Evolutionary conservation across 345 rosid species (phyloP), one percentile per base, ranked within the genome.

Genomic region (Gossypium turneri): DNA sequence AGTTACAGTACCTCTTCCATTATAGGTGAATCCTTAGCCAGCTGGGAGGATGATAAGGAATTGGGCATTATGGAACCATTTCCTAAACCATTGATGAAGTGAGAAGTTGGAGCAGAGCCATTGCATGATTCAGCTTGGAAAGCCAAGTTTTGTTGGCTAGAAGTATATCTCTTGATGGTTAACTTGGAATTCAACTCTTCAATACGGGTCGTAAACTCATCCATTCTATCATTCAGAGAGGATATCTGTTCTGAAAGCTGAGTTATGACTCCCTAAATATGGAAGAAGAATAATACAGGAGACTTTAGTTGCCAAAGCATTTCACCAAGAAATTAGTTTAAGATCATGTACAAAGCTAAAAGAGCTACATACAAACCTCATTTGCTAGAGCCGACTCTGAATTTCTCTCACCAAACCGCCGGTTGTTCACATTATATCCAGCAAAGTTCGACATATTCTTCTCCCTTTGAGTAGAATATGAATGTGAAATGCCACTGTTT

Each of bases 221-320:
- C 98, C 93, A 96, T 92, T 82, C 95, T 87, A 67, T 92, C 99
- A 77, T 86, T 85, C 71, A 96, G 89, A 0, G 92, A 81, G 50
- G 97, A 88, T 72, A 96, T 96, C 77, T 92, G 99, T 64, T 96
- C 97, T 2, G 92, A 92, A 80, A 96, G 98, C 78, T 90, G 97
- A 80, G 93, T 85, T 61, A 90, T 76, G 73, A 81, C 86, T 73
- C 88, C 97, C 99, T 92, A 53, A 29, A 60, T 17, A 62, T 38
- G 29, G 55, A 15, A 58, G 64, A 66, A 77, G 60, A 48, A 76
- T 9, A 51, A 68, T 9, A 43, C 43, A 48, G 45, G 68, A 67
- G 75, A 64, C n/a, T 12, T 19, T 50, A 47, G 50, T 76, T 27
- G 61, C 74, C 47, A 58, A 55, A 38, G 25, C 27, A 61, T 64